phyloP scores from a whole-genome alignment of 2,329 filamentous ascomycete genomes.

The Hypomyces rosellus region DNA sequence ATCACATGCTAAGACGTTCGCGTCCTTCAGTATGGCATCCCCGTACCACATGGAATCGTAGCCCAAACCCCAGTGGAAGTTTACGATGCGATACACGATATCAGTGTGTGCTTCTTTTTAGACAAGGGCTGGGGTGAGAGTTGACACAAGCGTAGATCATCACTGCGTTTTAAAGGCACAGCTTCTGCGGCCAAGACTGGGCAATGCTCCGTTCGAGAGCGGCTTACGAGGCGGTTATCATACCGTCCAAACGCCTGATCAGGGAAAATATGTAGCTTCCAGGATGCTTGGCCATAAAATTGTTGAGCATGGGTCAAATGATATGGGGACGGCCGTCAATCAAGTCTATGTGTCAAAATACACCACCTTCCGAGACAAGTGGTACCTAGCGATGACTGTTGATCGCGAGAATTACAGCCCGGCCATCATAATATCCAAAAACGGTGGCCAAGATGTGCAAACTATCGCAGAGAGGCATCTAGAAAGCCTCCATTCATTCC shows the following conservation, averaged over 20 bases:
- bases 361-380: constrained; percentile 25
- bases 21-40: constrained; percentile 18
- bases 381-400: constrained; percentile 36
- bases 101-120: constrained; percentile 16
- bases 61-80: constrained; percentile 18
- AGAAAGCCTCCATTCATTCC: constrained; percentile 13
- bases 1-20: constrained; percentile 1
- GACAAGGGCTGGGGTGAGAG: too few species aligned
- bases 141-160: constrained; percentile 12
- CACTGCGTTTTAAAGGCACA: constrained; percentile 23
- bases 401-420: constrained; percentile 36
- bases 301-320: background rate
- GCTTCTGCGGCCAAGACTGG: constrained; percentile 14
- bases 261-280: constrained; percentile 15
- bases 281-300: constrained; percentile 14
- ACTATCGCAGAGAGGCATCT: constrained; percentile 10
- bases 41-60: constrained; percentile 18
- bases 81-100: constrained; percentile 13
- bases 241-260: constrained; percentile 10
- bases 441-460: constrained; percentile 14
- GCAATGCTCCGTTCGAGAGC: constrained; percentile 10
- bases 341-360: constrained; percentile 32
- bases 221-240: constrained; percentile 10
- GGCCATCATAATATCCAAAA: constrained; percentile 29
- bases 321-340: constrained; percentile 15